phyloP scores from a whole-genome alignment of 345 rosid genomes.

The Lepidium aucheri region DNA sequence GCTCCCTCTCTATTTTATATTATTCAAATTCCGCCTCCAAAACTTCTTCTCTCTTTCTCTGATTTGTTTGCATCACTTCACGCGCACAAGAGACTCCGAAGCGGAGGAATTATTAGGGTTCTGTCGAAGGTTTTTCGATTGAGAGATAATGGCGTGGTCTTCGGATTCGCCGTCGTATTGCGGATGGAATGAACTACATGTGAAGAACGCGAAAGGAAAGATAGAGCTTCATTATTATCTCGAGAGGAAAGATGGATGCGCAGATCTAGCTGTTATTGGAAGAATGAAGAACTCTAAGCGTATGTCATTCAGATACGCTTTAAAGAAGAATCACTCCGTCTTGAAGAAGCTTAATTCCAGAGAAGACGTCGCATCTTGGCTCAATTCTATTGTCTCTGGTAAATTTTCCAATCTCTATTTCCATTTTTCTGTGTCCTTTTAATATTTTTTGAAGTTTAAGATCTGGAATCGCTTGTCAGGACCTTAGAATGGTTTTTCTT shows the following conservation, averaged over 20 bases:
- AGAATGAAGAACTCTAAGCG: conserved; percentile 47
- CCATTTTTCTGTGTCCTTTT: background rate
- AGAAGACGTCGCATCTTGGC: conserved; percentile 57
- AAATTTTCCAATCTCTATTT: background rate
- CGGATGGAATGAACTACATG: conserved; percentile 65
- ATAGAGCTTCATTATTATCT: conserved; percentile 56
- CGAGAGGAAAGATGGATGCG: conserved; percentile 44
- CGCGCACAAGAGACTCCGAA: background rate
- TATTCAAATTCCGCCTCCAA: conserved; percentile 6
- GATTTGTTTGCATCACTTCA: background rate
- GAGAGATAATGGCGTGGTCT: conserved; percentile 27
- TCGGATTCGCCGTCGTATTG: conserved; percentile 34
- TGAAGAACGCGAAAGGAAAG: conserved; percentile 43
- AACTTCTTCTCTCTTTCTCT: background rate
- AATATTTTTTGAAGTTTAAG: background rate
- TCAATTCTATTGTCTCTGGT: conserved; percentile 65
- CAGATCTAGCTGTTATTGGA: conserved; percentile 69
- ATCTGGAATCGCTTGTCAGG: background rate
- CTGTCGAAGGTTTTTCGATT: background rate
- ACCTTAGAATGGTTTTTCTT: background rate
- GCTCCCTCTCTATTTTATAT: conserved; percentile 1
- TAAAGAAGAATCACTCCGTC: conserved; percentile 28
- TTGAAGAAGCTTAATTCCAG: conserved; percentile 40
- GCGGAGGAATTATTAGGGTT: background rate
- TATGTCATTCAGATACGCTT: conserved; percentile 43